phyloP scores from a whole-genome alignment of 495 filamentous ascomycete species.

The Aspergillus asperescens region DNA sequence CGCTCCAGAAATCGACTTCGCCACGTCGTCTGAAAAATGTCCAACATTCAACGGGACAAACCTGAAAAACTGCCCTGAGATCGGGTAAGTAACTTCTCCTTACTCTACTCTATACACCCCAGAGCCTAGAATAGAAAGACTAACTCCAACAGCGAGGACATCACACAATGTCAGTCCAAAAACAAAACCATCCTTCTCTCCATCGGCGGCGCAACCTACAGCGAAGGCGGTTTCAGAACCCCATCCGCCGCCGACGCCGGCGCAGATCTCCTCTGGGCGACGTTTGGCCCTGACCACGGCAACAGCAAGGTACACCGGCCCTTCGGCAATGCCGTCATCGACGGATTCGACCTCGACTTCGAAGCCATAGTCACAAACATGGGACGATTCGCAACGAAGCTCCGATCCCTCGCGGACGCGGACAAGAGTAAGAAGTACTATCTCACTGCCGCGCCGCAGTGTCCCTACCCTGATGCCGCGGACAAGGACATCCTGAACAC shows the following conservation, averaged over 20 bases:
- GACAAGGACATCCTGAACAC: constrained; percentile 50
- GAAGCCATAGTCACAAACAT: constrained; percentile 48
- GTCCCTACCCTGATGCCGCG: constrained; percentile 57
- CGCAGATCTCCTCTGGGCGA: constrained; percentile 60
- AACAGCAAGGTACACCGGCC: constrained; percentile 44
- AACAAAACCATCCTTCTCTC: constrained; percentile 65
- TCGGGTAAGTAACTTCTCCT: constrained; percentile 41
- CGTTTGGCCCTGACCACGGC: constrained; percentile 51
- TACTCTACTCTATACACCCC: not conserved
- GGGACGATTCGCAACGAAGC: constrained; percentile 49
- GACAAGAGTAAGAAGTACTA: constrained; percentile 49
- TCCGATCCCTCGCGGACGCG: constrained; percentile 50
- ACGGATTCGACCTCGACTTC: constrained; percentile 71
- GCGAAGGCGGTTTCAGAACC: constrained; percentile 55
- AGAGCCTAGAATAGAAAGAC: constrained; percentile 4
- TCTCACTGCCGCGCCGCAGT: constrained; percentile 64
- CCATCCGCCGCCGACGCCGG: constrained; percentile 46
- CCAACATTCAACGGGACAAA: constrained; percentile 51
- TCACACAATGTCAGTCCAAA: constrained; percentile 56
- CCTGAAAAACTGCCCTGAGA: constrained; percentile 55
- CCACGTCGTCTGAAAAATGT: constrained; percentile 54
- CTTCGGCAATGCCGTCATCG: constrained; percentile 58
- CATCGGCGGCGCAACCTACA: constrained; percentile 60
- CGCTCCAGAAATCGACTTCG: constrained; percentile 55
- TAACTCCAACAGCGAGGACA: constrained; percentile 44